Base-by-base conservation (phyloP, 106 monocot genomes). In the Dendrobium catenatum region DNA sequence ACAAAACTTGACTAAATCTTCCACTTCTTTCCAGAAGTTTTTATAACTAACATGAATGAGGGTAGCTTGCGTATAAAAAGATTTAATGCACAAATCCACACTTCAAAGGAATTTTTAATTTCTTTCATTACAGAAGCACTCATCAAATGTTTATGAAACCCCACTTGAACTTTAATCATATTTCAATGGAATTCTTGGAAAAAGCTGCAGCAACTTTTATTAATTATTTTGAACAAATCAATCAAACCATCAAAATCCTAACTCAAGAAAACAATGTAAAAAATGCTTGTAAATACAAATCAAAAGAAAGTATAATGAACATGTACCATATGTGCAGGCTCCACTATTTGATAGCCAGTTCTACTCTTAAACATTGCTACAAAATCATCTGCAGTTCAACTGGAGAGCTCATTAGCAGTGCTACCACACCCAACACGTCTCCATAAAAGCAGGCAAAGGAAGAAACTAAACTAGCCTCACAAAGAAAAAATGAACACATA, bases 271-370 rank as follows among this genome's bases (percentile, higher is more conserved):
- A 78, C 1, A 78, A 78, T 26, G 19, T 41, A 37, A 19, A 42
- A 27, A 48, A 4, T 76, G 27, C 41, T n/a, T 20, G n/a, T 61
- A 41, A 41, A 31, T 55, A 4, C 2, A n/a, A 68, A 37, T 37
- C 15, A 55, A 0, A 11, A 68, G 49, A 77, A 13, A 72, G 13
- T 15, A 42, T 19, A 51, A 33, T 55, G 3, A 58, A 78, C 18
- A 55, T 66, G 58, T 89, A 98, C 97, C 97, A 98, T 94, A 83
- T 98, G 94, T 85, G 94, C 97, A 84, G 92, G 97, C 76, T 93
- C 92, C 49, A 98, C 94, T 67, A 98, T 93, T 67, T 41, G 66
- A 55, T 98, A 94, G 24, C 88, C 85, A 10, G 92, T 94, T 85
- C 87, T 90, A 7, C 42, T 82, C 88, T 80, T 85, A 83, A 98